A percentile compares a stretch with the other conserved stretches of the same genome.
Conservation (phyloP, 2,329 filamentous ascomycete genomes). For the Lecanicillium sp. region DNA sequence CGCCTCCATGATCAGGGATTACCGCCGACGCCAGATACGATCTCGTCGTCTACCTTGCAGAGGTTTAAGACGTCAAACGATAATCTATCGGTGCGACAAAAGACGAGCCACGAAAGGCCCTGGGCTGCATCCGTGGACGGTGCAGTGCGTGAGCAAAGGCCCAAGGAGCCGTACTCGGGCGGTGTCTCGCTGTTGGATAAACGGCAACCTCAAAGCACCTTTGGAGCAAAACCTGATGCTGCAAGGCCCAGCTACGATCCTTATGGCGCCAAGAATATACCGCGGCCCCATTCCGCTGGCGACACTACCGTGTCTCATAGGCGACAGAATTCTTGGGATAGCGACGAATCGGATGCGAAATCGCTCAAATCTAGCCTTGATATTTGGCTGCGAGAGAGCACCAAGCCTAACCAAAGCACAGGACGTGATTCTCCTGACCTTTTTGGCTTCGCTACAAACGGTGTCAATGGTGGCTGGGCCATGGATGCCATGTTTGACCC, state of each 20-base stretch:
- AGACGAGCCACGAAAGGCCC: conserved; percentile 20
- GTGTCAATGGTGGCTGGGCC: conserved; percentile 34
- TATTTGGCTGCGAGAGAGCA: conserved; percentile 49
- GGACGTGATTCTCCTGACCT: conserved; percentile 40
- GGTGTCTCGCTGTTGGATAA: conserved; percentile 6
- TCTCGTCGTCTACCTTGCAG: conserved; percentile 46
- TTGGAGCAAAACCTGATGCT: neutral
- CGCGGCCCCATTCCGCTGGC: conserved; percentile 37
- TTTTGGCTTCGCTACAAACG: conserved; percentile 40
- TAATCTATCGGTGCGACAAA: conserved; percentile 27
- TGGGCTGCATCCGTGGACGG: conserved; percentile 22
- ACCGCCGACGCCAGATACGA: conserved; percentile 52
- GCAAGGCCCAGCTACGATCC: conserved; percentile 5
- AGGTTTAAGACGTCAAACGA: conserved; percentile 44
- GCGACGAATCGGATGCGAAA: conserved; percentile 29
- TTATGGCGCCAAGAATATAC: conserved; percentile 18
- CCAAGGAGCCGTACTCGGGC: neutral
- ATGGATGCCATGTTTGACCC: conserved; percentile 38
- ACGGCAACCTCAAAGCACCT: neutral
- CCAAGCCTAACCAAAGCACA: conserved; percentile 26
- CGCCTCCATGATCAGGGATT: conserved; percentile 34
- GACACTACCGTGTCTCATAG: conserved; percentile 34
- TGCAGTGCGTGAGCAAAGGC: conserved; percentile 2
- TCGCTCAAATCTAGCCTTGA: conserved; percentile 44
- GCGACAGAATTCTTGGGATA: conserved; percentile 35